Percentiles rank a stretch among this genome's conserved stretches.
These are phyloP conservation scores for Apostasia shenzhenica DNA, from an alignment of 106 monocot genomes.

Conservation along the genomic window DNA sequence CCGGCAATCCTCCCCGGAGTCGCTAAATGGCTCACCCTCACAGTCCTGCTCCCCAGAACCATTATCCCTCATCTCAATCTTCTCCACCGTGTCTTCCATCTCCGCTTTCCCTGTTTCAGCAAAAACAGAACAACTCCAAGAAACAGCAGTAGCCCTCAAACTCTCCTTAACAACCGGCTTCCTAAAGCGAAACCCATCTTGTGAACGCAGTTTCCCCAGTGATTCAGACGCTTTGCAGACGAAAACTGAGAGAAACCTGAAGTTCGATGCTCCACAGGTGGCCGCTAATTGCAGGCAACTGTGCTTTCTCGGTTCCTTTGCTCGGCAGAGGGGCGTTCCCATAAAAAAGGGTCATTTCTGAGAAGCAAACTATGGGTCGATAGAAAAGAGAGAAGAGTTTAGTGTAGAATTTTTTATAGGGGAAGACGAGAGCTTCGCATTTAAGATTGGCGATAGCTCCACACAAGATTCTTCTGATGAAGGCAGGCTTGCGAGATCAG, in stretches of 20 bases:
- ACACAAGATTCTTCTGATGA: neutral
- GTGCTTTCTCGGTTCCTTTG: slow-evolving; percentile 8
- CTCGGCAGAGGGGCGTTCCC: slow-evolving; percentile 8
- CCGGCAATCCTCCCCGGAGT: slow-evolving; percentile 21
- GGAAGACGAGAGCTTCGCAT: neutral
- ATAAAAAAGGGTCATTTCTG: slow-evolving; percentile 27
- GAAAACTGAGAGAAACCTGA: neutral
- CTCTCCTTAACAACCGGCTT: slow-evolving; percentile 5
- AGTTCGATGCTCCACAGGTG: neutral
- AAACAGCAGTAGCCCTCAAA: neutral
- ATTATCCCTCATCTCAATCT: neutral
- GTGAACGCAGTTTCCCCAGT: neutral
- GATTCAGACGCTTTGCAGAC: slow-evolving; percentile 11
- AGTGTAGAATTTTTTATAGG: neutral
- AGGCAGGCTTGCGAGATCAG: neutral
- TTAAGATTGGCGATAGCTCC: neutral
- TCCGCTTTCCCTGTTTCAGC: slow-evolving; percentile 5
- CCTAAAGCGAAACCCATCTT: slow-evolving; percentile 8
- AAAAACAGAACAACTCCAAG: slow-evolving; percentile 24
- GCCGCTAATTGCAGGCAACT: slow-evolving; percentile 10
- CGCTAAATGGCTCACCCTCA: slow-evolving; percentile 32
- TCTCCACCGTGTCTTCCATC: slow-evolving; percentile 22
- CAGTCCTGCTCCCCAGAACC: neutral
- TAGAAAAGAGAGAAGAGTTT: neutral
- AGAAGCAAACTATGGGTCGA: neutral